Evolutionary conservation across 2,329 filamentous ascomycete genomes (phyloP).

Genomic region (Parasarocladium wereldwijsianum): DNA sequence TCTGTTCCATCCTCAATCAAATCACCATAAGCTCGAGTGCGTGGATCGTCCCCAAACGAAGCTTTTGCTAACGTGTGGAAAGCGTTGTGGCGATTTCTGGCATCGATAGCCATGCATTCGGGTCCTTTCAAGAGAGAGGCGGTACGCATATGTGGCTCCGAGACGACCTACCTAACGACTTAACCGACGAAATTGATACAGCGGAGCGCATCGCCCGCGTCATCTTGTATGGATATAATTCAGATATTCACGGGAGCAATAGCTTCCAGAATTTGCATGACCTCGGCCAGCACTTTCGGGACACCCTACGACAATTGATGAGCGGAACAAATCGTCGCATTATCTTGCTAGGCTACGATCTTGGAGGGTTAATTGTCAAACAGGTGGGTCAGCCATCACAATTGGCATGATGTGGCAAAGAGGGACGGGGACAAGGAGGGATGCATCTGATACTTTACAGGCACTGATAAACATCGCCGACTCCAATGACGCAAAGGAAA

Average conservation of each 20-base stretch:
- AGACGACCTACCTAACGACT: conserved; percentile 12
- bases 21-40: neutral
- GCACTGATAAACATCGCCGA: neutral
- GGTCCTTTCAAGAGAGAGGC: conserved; percentile 14
- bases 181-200: too few species aligned
- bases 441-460: neutral
- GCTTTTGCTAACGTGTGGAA: conserved; percentile 1
- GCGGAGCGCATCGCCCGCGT: conserved; percentile 10
- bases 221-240: conserved; percentile 14
- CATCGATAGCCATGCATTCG: conserved; percentile 14
- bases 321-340: conserved; percentile 3
- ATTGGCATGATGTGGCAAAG: too few species aligned
- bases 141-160: conserved; percentile 16
- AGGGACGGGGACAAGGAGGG: too few species aligned
- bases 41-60: neutral
- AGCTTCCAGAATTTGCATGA: conserved; percentile 8
- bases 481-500: neutral
- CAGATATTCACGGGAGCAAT: conserved; percentile 8
- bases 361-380: conserved; percentile 6
- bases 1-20: neutral
- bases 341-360: conserved; percentile 6
- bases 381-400: too few species aligned
- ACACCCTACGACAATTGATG: neutral
- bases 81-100: conserved; percentile 8
- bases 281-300: neutral